These are phyloP conservation scores for Podospora conica DNA, from an alignment of 495 filamentous ascomycete genomes.

Conservation along the genomic window DNA sequence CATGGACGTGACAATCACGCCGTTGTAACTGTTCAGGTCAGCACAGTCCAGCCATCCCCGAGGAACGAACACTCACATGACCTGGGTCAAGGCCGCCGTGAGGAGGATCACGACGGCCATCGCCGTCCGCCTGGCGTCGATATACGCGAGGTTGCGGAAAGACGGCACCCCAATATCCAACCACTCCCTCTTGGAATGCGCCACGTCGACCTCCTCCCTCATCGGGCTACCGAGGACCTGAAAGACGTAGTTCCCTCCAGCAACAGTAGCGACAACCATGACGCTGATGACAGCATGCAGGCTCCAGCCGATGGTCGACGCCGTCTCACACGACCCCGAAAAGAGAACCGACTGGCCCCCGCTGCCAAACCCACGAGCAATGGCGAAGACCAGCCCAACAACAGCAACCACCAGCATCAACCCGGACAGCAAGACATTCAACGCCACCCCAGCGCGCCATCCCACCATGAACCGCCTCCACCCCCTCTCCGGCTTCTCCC, in stretches of 20 bases:
- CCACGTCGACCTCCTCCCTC: constrained; percentile 43
- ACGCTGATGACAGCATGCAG: constrained; percentile 35
- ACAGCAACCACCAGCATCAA: constrained; percentile 35
- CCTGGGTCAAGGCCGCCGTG: constrained; percentile 33
- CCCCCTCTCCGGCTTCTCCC: neutral
- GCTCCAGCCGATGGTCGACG: constrained; percentile 29
- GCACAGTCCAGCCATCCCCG: neutral
- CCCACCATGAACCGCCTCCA: constrained; percentile 23
- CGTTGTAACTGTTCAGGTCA: constrained; percentile 37
- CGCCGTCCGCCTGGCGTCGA: constrained; percentile 32
- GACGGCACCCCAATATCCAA: constrained; percentile 50
- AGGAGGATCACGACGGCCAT: constrained; percentile 35
- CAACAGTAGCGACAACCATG: constrained; percentile 32
- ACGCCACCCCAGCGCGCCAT: constrained; percentile 37
- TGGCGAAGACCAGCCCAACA: constrained; percentile 33
- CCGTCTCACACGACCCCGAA: constrained; percentile 29
- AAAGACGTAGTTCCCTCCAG: constrained; percentile 43
- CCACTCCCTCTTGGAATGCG: constrained; percentile 42
- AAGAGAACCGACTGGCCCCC: constrained; percentile 31
- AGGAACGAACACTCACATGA: constrained; percentile 31
- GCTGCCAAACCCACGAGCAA: constrained; percentile 25
- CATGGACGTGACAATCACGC: constrained; percentile 37
- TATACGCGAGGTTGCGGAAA: constrained; percentile 39
- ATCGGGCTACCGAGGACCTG: constrained; percentile 49
- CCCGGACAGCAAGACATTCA: constrained; percentile 32